phyloP scores from a whole-genome alignment of 352 stramenopile genomes.

The Phytophthora sojae region DNA sequence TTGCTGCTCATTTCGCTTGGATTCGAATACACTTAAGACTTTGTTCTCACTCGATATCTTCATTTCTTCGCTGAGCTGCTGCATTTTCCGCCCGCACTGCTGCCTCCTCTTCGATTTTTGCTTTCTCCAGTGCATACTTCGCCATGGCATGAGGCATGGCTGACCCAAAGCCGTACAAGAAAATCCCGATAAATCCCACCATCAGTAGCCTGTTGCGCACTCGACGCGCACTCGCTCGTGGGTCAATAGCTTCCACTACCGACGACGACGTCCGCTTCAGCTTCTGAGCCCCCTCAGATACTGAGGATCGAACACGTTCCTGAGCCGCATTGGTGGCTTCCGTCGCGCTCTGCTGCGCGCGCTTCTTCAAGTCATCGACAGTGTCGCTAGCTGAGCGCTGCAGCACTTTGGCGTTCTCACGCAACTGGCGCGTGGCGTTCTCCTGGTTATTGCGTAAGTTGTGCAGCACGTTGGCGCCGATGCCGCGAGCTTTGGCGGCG shows the following conservation, averaged over 20 bases:
- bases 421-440: slow-evolving; percentile 51
- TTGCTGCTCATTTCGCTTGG: slow-evolving; percentile 19
- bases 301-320: slow-evolving; percentile 44
- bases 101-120: slow-evolving; percentile 58
- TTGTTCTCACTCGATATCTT: slow-evolving; percentile 3
- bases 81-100: slow-evolving; percentile 14
- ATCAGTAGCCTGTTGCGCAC: slow-evolving; percentile 68
- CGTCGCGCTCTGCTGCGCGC: slow-evolving; percentile 34
- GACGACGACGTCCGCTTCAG: slow-evolving; percentile 58
- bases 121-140: slow-evolving; percentile 73
- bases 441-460: slow-evolving; percentile 61
- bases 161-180: slow-evolving; percentile 81
- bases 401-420: slow-evolving; percentile 45
- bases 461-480: slow-evolving; percentile 43
- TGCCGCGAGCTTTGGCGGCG: slow-evolving; percentile 35
- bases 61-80: slow-evolving; percentile 30
- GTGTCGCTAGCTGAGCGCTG: slow-evolving; percentile 48
- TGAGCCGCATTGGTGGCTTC: slow-evolving; percentile 41
- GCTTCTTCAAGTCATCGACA: slow-evolving; percentile 32
- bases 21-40: slow-evolving; percentile 23
- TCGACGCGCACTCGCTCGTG: slow-evolving; percentile 42
- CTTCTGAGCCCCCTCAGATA: slow-evolving; percentile 53
- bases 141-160: slow-evolving; percentile 66
- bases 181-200: slow-evolving; percentile 68
- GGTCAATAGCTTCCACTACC: slow-evolving; percentile 63